These are phyloP conservation scores for Tilletia indica DNA, from an alignment of 1,284 basidiomycete genomes.

Conservation along the genomic window DNA sequence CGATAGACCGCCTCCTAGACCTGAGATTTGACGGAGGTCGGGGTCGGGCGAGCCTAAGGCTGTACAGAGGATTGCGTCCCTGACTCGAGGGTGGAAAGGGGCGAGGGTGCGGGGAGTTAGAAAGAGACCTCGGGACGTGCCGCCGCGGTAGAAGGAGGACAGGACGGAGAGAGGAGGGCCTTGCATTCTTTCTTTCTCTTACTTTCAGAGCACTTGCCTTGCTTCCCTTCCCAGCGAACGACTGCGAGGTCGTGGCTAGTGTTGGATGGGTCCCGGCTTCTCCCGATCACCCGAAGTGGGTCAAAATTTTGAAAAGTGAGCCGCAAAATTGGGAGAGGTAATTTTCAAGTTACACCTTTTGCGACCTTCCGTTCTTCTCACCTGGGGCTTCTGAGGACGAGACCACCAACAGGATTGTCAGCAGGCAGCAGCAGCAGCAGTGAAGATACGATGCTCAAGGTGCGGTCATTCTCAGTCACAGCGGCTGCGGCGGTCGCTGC, in stretches of 20 bases:
- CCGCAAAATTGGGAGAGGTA: no score
- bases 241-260: no score
- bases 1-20: constrained; percentile 70
- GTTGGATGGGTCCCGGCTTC: no score
- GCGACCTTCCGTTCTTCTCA: no score
- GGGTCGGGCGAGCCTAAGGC: constrained; percentile 73
- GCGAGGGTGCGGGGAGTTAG: constrained; percentile 62
- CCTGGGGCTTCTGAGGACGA: no score
- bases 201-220: no score
- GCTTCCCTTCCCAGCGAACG: no score
- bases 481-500: not conserved
- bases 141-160: constrained; percentile 61
- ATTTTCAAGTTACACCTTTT: no score
- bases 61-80: constrained; percentile 65
- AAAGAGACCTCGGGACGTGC: constrained; percentile 76
- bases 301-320: no score
- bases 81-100: constrained; percentile 48
- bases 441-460: not conserved
- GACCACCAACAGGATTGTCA: no score
- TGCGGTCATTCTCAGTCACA: not conserved
- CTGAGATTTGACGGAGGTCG: constrained; percentile 73
- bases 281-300: no score
- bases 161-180: constrained; percentile 6
- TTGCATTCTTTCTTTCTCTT: not conserved
- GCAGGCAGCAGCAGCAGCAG: no score